A percentile compares a stretch with the other conserved stretches of the same genome.
Conservation (phyloP, 164 flowering plant genomes). For the Vitis cinerea region DNA sequence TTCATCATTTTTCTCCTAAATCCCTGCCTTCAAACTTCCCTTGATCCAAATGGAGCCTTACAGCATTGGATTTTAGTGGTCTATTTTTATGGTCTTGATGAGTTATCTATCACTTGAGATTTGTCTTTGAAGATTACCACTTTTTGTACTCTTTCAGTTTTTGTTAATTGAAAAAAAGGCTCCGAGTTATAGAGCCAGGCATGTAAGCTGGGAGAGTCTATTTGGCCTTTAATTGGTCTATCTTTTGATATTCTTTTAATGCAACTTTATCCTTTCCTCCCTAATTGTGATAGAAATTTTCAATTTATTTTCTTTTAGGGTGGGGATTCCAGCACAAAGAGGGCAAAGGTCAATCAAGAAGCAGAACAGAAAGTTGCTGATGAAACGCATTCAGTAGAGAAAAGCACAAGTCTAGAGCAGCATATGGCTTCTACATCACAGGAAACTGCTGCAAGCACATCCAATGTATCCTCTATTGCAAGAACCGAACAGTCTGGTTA, state of each 20-base stretch:
- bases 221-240: background rate
- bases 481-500: slow-evolving; percentile 36
- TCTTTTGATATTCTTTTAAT: background rate
- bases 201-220: background rate
- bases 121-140: too few species aligned
- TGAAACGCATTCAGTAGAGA: slow-evolving; percentile 30
- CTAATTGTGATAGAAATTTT: background rate
- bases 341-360: slow-evolving; percentile 67
- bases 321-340: slow-evolving; percentile 59
- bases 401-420: slow-evolving; percentile 28
- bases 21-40: too few species aligned
- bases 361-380: slow-evolving; percentile 27
- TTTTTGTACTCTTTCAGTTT: too few species aligned
- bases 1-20: too few species aligned
- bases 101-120: too few species aligned
- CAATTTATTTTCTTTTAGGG: slow-evolving; percentile 36
- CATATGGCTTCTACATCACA: slow-evolving; percentile 47
- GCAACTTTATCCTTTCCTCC: background rate
- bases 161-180: too few species aligned
- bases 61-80: too few species aligned
- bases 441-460: slow-evolving; percentile 53
- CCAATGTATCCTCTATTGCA: slow-evolving; percentile 28
- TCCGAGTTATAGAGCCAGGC: background rate
- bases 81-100: too few species aligned
- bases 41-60: too few species aligned